Conservation (phyloP, 495 filamentous ascomycete genomes). For the Cudoniella acicularis region DNA sequence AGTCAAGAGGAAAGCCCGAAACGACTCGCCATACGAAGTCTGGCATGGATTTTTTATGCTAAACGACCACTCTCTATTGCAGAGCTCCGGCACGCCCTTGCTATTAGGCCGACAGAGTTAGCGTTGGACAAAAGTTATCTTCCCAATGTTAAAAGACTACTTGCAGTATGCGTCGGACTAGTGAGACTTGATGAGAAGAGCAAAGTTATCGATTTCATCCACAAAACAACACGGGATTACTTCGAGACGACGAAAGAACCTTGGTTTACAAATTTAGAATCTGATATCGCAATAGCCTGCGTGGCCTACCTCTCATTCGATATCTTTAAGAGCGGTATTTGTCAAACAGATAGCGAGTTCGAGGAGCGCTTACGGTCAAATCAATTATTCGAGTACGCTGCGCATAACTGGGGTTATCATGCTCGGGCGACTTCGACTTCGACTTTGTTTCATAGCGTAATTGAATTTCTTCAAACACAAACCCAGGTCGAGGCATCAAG, state of each 20-base stretch:
- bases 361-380: not conserved
- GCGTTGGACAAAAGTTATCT: constrained; percentile 32
- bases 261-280: constrained; percentile 36
- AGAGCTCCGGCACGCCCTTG: constrained; percentile 19
- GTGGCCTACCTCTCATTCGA: constrained; percentile 30
- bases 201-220: constrained; percentile 46
- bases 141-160: constrained; percentile 29
- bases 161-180: constrained; percentile 49
- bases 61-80: constrained; percentile 15
- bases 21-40: not conserved
- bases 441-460: not conserved
- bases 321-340: not conserved
- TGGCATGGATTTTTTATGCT: constrained; percentile 21
- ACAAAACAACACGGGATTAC: constrained; percentile 54
- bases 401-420: constrained; percentile 35
- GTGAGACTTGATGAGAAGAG: constrained; percentile 47
- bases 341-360: not conserved
- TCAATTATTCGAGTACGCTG: constrained; percentile 13
- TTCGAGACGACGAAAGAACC: constrained; percentile 34
- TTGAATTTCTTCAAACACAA: constrained; percentile 21
- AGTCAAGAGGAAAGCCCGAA: constrained; percentile 4
- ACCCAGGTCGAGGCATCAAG: constrained; percentile 15
- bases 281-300: constrained; percentile 37
- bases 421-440: constrained; percentile 18
- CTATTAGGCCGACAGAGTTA: constrained; percentile 13